Conservation (phyloP, 805 yeast genomes). For the Monosporozyma siamensis region DNA sequence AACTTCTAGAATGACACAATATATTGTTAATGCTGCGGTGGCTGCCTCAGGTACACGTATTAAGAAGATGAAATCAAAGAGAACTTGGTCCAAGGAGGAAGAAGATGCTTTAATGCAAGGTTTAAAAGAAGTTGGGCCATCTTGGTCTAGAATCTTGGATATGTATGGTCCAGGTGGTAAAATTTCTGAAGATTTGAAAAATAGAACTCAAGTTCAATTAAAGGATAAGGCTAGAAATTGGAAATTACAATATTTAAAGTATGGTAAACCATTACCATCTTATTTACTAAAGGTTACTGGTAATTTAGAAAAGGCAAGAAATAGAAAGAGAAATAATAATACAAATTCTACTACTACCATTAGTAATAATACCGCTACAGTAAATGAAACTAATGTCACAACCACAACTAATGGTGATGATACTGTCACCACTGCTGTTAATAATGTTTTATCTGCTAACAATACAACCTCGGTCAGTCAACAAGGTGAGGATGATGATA, state of each 20-base stretch:
- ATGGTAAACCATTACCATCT: conserved; percentile 67
- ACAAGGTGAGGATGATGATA: too few relatives aligned
- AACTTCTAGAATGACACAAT: conserved; percentile 6
- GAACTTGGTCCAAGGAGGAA: conserved; percentile 74
- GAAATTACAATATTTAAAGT: conserved; percentile 77
- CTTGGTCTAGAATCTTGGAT: conserved; percentile 86
- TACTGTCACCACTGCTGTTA: neutral
- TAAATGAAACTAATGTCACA: neutral
- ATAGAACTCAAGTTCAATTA: conserved; percentile 82
- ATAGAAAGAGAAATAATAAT: conserved; percentile 23
- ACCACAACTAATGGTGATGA: neutral
- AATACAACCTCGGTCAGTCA: too few relatives aligned
- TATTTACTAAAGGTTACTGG: conserved; percentile 84
- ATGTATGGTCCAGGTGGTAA: conserved; percentile 93
- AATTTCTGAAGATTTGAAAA: conserved; percentile 71
- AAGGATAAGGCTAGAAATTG: conserved; percentile 96
- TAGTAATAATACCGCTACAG: neutral
- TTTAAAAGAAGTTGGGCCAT: conserved; percentile 73
- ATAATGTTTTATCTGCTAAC: neutral
- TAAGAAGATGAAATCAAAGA: conserved; percentile 26
- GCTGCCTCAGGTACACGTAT: conserved; percentile 18
- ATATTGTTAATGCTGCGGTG: conserved; percentile 20
- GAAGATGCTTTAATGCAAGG: conserved; percentile 80
- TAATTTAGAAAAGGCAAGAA: conserved; percentile 50
- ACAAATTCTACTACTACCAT: neutral